phyloP scores from a whole-genome alignment of 495 filamentous ascomycete species.

The Aspergillus coremiiformis region DNA sequence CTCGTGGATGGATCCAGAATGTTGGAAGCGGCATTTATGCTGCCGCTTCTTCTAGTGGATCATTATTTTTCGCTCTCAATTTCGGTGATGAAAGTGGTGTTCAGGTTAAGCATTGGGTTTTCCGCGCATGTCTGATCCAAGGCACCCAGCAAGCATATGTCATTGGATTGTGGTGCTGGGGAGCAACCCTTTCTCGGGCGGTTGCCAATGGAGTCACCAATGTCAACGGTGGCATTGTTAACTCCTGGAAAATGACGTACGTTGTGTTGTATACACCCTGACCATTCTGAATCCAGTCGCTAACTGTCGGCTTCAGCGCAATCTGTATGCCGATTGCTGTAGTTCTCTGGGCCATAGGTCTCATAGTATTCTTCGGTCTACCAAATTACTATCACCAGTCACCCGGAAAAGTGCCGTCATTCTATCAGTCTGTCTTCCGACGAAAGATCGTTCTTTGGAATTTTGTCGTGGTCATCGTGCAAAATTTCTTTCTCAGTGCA shows the following conservation, averaged over 20 bases:
- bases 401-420: constrained; percentile 58
- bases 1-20: constrained; percentile 45
- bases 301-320: constrained; percentile 21
- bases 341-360: constrained; percentile 37
- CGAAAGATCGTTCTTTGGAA: constrained; percentile 47
- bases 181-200: constrained; percentile 34
- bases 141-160: constrained; percentile 46
- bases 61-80: constrained; percentile 46
- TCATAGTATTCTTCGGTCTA: constrained; percentile 38
- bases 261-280: constrained; percentile 3
- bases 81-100: constrained; percentile 46
- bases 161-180: constrained; percentile 48
- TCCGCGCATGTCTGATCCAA: constrained; percentile 45
- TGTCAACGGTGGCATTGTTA: constrained; percentile 29
- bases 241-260: constrained; percentile 44
- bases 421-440: constrained; percentile 41
- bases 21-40: constrained; percentile 42
- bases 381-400: constrained; percentile 50
- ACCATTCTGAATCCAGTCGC: background rate
- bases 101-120: constrained; percentile 45
- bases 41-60: constrained; percentile 42
- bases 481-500: constrained; percentile 45
- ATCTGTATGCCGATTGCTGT: constrained; percentile 37
- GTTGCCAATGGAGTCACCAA: constrained; percentile 28
- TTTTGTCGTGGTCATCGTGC: constrained; percentile 40